Conservation (phyloP, 768 basidiomycete genomes). For the Xerocomellus dryophilus region DNA sequence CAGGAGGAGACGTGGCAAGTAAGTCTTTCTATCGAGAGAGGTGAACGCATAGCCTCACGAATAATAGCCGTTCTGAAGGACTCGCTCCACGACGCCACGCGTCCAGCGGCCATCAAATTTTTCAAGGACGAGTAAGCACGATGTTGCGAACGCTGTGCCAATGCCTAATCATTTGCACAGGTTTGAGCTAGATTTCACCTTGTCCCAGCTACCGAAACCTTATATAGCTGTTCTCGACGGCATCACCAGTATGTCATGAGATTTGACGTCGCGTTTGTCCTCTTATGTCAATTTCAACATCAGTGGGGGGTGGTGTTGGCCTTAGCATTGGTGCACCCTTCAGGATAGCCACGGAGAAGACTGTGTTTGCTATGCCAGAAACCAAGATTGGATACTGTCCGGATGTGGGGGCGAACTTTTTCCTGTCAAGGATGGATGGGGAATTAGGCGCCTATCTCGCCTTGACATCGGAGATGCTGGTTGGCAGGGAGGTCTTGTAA, state of each 20-base stretch:
- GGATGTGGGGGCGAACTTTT: conserved; percentile 91
- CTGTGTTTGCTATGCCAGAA: conserved; percentile 94
- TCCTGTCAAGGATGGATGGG: conserved; percentile 87
- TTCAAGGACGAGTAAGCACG: conserved; percentile 82
- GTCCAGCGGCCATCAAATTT: conserved; percentile 70
- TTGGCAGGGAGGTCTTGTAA: conserved; percentile 84
- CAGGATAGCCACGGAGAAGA: conserved; percentile 91
- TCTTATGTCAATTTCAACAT: conserved; percentile 5
- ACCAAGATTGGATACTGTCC: conserved; percentile 88
- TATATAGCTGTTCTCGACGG: conserved; percentile 92
- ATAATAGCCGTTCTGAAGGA: conserved; percentile 53
- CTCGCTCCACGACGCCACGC: conserved; percentile 49
- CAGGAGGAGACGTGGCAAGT: conserved; percentile 94
- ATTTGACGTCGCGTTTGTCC: conserved; percentile 4
- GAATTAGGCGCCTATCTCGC: conserved; percentile 92
- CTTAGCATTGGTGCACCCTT: conserved; percentile 81
- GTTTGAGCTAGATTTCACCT: conserved; percentile 75
- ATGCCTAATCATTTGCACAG: conserved; percentile 37
- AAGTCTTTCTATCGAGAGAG: conserved; percentile 30
- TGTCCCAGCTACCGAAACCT: conserved; percentile 75
- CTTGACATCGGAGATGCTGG: conserved; percentile 69
- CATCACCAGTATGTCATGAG: conserved; percentile 65
- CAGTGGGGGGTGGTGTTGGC: conserved; percentile 97
- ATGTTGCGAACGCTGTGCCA: conserved; percentile 2
- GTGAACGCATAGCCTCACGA: conserved; percentile 5